phyloP scores from a whole-genome alignment of 1,139 yeast species.

The Blastobotrys persicus region DNA sequence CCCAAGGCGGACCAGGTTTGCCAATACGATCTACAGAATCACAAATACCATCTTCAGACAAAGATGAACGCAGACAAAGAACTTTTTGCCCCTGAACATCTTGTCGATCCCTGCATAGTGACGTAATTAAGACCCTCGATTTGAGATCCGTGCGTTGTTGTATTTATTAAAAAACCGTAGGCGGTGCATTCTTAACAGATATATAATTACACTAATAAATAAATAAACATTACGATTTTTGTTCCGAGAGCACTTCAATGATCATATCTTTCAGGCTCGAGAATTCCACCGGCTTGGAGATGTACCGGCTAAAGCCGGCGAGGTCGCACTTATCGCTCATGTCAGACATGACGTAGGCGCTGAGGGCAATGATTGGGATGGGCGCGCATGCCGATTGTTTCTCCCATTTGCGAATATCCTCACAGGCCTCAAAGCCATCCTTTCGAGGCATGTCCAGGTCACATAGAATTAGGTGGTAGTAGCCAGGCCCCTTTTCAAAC shows the following conservation, averaged over 20 bases:
- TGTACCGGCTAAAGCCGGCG: conserved; percentile 76
- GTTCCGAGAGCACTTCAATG: conserved; percentile 16
- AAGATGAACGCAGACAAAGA: neutral
- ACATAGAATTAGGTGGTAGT: conserved; percentile 70
- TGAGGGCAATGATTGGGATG: conserved; percentile 76
- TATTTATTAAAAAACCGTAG: too few species aligned
- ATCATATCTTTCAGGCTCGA: conserved; percentile 28
- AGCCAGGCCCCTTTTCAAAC: conserved; percentile 26
- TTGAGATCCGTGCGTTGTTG: too few species aligned
- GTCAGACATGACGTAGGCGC: conserved; percentile 84
- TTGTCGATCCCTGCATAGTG: neutral
- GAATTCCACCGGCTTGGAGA: conserved; percentile 58
- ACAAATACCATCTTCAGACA: conserved; percentile 5
- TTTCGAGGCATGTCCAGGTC: conserved; percentile 85
- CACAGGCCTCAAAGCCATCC: conserved; percentile 82
- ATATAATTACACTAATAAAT: neutral
- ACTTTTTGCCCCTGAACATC: neutral
- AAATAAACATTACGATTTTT: neutral
- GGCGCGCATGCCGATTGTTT: conserved; percentile 55
- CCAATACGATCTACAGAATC: conserved; percentile 3
- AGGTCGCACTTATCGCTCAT: conserved; percentile 71
- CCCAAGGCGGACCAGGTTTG: conserved; percentile 6
- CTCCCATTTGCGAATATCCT: conserved; percentile 75
- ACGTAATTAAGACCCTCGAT: too few species aligned
- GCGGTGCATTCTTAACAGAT: neutral